Evolutionary conservation across 148 eudicot species (phyloP), one percentile per base, ranked within the genome.

Genomic region (Camellia granthamiana): DNA sequence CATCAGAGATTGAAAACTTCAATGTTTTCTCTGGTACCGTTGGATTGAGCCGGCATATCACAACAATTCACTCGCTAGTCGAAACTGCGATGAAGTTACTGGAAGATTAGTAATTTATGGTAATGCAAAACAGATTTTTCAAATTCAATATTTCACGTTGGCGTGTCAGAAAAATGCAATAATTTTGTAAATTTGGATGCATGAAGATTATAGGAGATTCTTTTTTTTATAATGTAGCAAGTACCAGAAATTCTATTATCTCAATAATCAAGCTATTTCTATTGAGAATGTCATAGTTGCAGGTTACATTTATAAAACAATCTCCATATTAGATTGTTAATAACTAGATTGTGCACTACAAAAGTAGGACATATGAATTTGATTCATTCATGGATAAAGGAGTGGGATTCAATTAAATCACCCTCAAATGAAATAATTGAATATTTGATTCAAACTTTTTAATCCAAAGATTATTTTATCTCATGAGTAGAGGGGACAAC

Each of bases 1-100:
- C 95, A 19, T 90, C 92, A 1, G 98, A 96, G 85, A 72, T 96
- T 0, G 99, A 96, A 85, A 91, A 85, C 87, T 93, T 91, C 84
- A 88, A 85, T 80, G 84, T 92, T 38, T 96, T 91, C 85, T 92
- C 98, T 2, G 99, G 99, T 49, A 86, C 93, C 7, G 89, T 93
- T 72, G 99, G 99, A 43, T 55, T 91, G 68, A 89, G 87, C 83
- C 85, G 93, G 75, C 91, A 87, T 73, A 84, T 68, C 56, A 80
- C 84, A 63, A 55, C 88, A 30, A 96, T 96, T 71, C 92, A 90
- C 38, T 80, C 91, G 52, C 82, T 92, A 30, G 91, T 91, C 64
- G 92, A 91, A 82, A 87, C 85, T 0, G 92, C 98, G 21, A 82
- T 84, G 51, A 75, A 88, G 59, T 83, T 93, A 78, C 65, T 92